Conservation (phyloP, 352 stramenopile species). For the Globisporangium nunn region DNA sequence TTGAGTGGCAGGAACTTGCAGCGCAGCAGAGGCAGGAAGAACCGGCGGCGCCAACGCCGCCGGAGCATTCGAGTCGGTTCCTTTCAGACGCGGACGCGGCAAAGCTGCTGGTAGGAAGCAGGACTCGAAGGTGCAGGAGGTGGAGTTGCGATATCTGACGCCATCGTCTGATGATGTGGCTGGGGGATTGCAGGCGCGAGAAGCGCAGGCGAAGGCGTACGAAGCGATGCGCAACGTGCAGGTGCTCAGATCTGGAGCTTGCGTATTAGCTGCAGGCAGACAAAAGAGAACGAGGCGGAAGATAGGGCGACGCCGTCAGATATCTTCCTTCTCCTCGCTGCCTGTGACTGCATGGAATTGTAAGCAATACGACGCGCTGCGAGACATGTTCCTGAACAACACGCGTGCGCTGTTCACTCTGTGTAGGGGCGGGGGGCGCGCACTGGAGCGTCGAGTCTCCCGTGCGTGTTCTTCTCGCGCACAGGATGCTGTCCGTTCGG, state of each 20-base stretch:
- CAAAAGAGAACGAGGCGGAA: no score
- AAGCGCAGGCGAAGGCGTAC: slow-evolving; percentile 21
- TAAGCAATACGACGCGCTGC: no score
- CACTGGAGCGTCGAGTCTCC: neutral
- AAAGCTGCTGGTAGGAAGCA: slow-evolving; percentile 7
- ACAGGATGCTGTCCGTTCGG: slow-evolving; percentile 19
- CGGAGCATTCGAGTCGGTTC: neutral
- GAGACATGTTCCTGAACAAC: neutral
- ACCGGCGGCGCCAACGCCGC: neutral
- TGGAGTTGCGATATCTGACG: no score
- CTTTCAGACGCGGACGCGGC: slow-evolving; percentile 11
- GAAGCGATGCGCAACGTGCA: slow-evolving; percentile 20
- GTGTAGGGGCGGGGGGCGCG: neutral
- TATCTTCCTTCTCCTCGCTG: neutral
- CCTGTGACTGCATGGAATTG: no score
- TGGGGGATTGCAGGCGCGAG: slow-evolving; percentile 11
- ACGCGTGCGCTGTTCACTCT: neutral
- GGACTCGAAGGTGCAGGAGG: no score
- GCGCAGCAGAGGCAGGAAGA: slow-evolving; percentile 17
- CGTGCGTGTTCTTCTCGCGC: slow-evolving; percentile 15
- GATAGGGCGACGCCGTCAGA: neutral
- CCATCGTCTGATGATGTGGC: neutral
- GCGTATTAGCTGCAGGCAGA: neutral
- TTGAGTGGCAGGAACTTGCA: slow-evolving; percentile 9
- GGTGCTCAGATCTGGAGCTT: slow-evolving; percentile 5